Base-by-base conservation (phyloP, 345 rosid genomes). In the Eucalyptus shirleyi region DNA sequence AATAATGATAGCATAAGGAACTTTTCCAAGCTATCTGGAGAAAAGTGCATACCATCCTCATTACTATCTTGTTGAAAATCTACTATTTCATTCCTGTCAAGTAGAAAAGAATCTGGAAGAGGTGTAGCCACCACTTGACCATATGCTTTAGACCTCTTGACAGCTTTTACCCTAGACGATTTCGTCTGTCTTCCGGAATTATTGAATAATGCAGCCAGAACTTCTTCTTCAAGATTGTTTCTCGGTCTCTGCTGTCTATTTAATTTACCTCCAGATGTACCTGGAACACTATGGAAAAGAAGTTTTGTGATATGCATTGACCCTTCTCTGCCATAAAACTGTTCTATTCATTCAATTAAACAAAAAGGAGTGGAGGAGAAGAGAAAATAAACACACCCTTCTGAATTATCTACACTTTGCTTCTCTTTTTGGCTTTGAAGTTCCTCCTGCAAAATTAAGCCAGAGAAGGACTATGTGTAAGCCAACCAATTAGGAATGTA, bases 71-170 rank as follows among this genome's bases (percentile, higher is more conserved):
- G 90, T 85, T 59, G 90, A 32, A 50, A 28, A 86, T 16, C 32
- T 86, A 89, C 72, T 44, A 56, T 17, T 45, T 59, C 55, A 69
- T 90, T 40, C 89, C 83, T 91, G 50, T 26, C 50, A 88, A 90
- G 89, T 60, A 45, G 37, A 86, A n/a, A 53, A 88, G 24, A 55
- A 90, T 93, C 94, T 30, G 34, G 56, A 16, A 56, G 92, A 77
- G 94, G 93, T 89, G 89, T 93, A 87, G 32, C 83, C 59, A 94
- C 96, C 3, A 86, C 87, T 89, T 90, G 47, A 67, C 95, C 94
- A 14, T 89, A 88, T 53, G 91, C 89, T 62, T 60, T 50, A 62
- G 93, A 53, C 87, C 94, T 93, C 90, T 87, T 91, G 32, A 42
- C 87, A 13, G 90, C 50, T 87, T 51, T 90, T 44, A 28, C 89